phyloP scores from a whole-genome alignment of 345 rosid species.

The Lagerstroemia speciosa region DNA sequence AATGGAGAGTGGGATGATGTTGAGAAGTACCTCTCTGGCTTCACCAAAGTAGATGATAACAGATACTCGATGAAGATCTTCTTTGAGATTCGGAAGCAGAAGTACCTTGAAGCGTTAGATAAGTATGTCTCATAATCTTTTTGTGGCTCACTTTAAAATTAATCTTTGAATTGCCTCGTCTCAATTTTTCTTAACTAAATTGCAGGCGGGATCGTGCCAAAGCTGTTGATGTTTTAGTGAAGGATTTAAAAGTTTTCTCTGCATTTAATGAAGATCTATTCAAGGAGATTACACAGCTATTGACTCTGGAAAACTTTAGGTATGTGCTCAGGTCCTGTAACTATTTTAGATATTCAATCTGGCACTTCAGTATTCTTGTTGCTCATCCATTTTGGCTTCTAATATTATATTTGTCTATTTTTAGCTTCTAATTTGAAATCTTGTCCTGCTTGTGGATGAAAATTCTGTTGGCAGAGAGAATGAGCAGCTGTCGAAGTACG shows the following conservation, averaged over 20 bases:
- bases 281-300: conserved; percentile 75
- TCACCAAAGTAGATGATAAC: conserved; percentile 70
- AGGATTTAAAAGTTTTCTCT: conserved; percentile 79
- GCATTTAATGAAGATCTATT: conserved; percentile 74
- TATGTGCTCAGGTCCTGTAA: conserved; percentile 14
- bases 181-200: neutral
- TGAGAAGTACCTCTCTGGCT: conserved; percentile 76
- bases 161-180: neutral
- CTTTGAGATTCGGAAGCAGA: conserved; percentile 88
- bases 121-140: conserved; percentile 34
- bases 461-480: conserved; percentile 48
- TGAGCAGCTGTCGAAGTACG: conserved; percentile 78
- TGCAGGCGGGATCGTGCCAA: conserved; percentile 72
- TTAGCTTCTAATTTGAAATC: neutral
- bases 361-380: neutral
- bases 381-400: neutral
- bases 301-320: conserved; percentile 83
- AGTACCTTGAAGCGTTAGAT: conserved; percentile 83
- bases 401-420: neutral
- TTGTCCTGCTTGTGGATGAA: neutral
- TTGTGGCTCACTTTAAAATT: neutral
- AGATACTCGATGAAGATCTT: conserved; percentile 91
- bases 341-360: neutral
- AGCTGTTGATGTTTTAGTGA: conserved; percentile 74
- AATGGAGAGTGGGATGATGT: conserved; percentile 92